phyloP scores from a whole-genome alignment of 2,329 filamentous ascomycete species.

The Cladosporium phlei region DNA sequence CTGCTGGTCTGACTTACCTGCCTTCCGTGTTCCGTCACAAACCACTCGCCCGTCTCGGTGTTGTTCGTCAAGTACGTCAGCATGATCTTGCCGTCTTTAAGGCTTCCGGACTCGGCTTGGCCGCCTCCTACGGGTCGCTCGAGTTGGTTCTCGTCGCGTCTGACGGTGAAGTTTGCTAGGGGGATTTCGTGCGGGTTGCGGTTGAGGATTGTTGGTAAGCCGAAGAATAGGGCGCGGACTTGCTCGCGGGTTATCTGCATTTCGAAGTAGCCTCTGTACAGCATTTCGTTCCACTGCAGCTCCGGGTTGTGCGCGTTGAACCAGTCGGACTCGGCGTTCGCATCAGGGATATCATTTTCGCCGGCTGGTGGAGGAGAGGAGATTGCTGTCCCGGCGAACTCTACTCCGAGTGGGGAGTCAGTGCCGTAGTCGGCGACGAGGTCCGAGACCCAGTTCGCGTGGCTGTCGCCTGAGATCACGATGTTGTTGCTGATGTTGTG shows the following conservation, averaged over 20 bases:
- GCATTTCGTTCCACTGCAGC: conserved; percentile 65
- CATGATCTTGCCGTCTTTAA: conserved; percentile 40
- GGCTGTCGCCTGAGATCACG: conserved; percentile 65
- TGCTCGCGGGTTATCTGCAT: conserved; percentile 52
- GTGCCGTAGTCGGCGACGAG: conserved; percentile 36
- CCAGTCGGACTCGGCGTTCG: conserved; percentile 2
- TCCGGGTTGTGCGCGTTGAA: conserved; percentile 46
- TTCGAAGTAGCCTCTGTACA: conserved; percentile 68
- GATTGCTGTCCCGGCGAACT: conserved; percentile 60
- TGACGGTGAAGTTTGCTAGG: conserved; percentile 64
- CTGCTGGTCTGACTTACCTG: conserved; percentile 1
- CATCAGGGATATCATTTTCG: conserved; percentile 40
- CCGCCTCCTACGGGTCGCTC: conserved; percentile 44
- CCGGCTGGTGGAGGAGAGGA: conserved; percentile 52
- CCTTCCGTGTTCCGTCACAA: conserved; percentile 7
- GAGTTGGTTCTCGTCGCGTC: conserved; percentile 55
- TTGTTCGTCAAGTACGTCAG: conserved; percentile 24
- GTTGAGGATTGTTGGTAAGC: conserved; percentile 53
- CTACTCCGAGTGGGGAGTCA: conserved; percentile 40
- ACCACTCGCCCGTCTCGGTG: conserved; percentile 21
- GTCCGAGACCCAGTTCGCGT: conserved; percentile 47
- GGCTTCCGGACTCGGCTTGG: conserved; percentile 49
- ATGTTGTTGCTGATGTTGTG: conserved; percentile 66
- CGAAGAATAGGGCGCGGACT: conserved; percentile 61
- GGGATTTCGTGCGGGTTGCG: conserved; percentile 59